phyloP scores from a whole-genome alignment of 306 rosid genomes.

The Cicer arietinum region DNA sequence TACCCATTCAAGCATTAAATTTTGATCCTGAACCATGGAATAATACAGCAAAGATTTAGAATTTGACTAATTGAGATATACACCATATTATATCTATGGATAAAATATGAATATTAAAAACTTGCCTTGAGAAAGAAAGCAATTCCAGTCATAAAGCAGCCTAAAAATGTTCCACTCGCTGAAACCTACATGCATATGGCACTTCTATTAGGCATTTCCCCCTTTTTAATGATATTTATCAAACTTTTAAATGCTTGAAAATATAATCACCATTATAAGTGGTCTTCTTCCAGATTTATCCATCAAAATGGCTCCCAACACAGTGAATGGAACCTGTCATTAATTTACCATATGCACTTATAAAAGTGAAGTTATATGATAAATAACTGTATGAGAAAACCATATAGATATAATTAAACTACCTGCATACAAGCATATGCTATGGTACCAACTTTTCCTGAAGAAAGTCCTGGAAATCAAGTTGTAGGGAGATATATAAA shows the following conservation, averaged over 20 bases:
- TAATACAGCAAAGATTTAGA: conserved; percentile 30
- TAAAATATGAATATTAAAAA: conserved; percentile 11
- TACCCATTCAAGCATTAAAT: conserved; percentile 44
- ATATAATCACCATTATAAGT: conserved; percentile 60
- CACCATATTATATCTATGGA: background rate
- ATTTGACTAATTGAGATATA: conserved; percentile 4
- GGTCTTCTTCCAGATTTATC: conserved; percentile 74
- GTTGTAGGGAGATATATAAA: conserved; percentile 16
- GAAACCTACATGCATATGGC: conserved; percentile 48
- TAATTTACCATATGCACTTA: conserved; percentile 18
- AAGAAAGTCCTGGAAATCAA: conserved; percentile 60
- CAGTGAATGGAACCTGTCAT: conserved; percentile 63
- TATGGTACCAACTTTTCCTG: conserved; percentile 70
- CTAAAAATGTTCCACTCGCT: conserved; percentile 68
- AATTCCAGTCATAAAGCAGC: conserved; percentile 58
- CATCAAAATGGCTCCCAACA: conserved; percentile 64
- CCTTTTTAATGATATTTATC: background rate
- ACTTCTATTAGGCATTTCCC: conserved; percentile 29
- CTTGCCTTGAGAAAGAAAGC: conserved; percentile 70
- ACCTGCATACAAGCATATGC: conserved; percentile 79
- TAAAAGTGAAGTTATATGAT: conserved; percentile 9
- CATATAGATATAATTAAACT: conserved; percentile 20
- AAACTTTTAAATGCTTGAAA: background rate
- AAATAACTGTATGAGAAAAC: conserved; percentile 9
- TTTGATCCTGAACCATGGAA: conserved; percentile 47